phyloP scores from a whole-genome alignment of 495 filamentous ascomycete genomes.

The Pyronema omphalodes region DNA sequence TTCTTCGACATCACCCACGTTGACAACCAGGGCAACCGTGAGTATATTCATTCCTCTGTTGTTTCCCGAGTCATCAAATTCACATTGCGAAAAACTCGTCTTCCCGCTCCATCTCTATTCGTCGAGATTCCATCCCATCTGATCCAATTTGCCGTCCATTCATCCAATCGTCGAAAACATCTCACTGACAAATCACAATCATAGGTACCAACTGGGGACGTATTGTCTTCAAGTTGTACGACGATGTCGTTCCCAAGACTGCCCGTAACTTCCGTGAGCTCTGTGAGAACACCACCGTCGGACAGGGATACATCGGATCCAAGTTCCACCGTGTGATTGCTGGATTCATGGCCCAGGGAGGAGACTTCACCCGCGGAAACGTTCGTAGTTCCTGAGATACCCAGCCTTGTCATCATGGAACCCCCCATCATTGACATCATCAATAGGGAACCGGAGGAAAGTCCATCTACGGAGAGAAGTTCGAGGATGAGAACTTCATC shows the following conservation, averaged over 20 bases:
- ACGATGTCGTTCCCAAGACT: slow-evolving; percentile 75
- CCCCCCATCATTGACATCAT: background rate
- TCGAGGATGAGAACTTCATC: slow-evolving; percentile 62
- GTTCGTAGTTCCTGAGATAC: slow-evolving; percentile 39
- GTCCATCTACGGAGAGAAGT: slow-evolving; percentile 80
- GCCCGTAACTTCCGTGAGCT: slow-evolving; percentile 86
- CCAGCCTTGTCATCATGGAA: slow-evolving; percentile 16
- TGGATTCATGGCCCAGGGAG: slow-evolving; percentile 97
- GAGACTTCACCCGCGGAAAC: slow-evolving; percentile 95
- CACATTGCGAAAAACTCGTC: background rate
- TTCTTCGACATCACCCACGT: slow-evolving; percentile 20
- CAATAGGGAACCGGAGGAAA: slow-evolving; percentile 60
- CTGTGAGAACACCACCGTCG: slow-evolving; percentile 72
- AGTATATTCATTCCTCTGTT: slow-evolving; percentile 4
- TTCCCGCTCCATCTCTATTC: background rate
- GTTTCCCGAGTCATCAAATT: background rate
- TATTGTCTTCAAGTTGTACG: slow-evolving; percentile 81
- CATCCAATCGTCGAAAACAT: background rate
- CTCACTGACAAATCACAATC: background rate
- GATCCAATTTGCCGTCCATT: background rate
- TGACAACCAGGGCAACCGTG: slow-evolving; percentile 1
- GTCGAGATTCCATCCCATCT: slow-evolving; percentile 3
- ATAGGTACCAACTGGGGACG: slow-evolving; percentile 40
- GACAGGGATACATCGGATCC: slow-evolving; percentile 66
- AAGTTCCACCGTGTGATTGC: slow-evolving; percentile 92